Evolutionary conservation across 768 basidiomycete species (phyloP).

Genomic region (Lactarius tabidus): DNA sequence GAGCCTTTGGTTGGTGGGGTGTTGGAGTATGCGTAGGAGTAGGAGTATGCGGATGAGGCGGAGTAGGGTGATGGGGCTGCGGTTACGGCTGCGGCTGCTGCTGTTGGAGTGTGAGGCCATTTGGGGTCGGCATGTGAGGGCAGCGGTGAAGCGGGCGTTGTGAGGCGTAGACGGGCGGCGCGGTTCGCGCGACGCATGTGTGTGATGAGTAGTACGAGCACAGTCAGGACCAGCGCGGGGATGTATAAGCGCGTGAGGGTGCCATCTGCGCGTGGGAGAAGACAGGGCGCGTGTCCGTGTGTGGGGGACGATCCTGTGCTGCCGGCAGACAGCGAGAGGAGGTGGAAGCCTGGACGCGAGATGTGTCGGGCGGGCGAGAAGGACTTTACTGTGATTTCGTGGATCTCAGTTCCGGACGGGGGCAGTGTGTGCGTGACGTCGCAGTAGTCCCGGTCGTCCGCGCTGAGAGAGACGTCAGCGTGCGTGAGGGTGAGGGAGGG

Average conservation of each 20-base stretch:
- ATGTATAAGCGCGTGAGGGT: conserved; percentile 61
- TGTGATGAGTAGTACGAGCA: conserved; percentile 43
- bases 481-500: background rate
- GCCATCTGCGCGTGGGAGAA: conserved; percentile 67
- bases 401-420: conserved; percentile 35
- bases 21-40: conserved; percentile 25
- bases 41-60: conserved; percentile 25
- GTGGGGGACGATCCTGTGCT: conserved; percentile 37
- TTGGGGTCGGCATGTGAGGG: conserved; percentile 2
- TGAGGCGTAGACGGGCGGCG: conserved; percentile 21
- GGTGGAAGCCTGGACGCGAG: conserved; percentile 75
- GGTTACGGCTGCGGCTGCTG: background rate
- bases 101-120: background rate
- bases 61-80: conserved; percentile 23
- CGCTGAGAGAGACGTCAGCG: conserved; percentile 41
- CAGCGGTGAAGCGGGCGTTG: conserved; percentile 20
- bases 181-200: conserved; percentile 35
- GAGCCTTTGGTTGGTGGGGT: conserved; percentile 13
- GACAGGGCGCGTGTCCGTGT: conserved; percentile 64
- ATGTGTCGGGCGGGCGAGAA: conserved; percentile 77
- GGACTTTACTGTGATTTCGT: conserved; percentile 85
- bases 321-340: conserved; percentile 67
- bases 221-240: conserved; percentile 55
- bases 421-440: conserved; percentile 56
- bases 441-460: conserved; percentile 91